Base-by-base conservation (phyloP, 805 yeast species). In the Monosporozyma unispora region DNA sequence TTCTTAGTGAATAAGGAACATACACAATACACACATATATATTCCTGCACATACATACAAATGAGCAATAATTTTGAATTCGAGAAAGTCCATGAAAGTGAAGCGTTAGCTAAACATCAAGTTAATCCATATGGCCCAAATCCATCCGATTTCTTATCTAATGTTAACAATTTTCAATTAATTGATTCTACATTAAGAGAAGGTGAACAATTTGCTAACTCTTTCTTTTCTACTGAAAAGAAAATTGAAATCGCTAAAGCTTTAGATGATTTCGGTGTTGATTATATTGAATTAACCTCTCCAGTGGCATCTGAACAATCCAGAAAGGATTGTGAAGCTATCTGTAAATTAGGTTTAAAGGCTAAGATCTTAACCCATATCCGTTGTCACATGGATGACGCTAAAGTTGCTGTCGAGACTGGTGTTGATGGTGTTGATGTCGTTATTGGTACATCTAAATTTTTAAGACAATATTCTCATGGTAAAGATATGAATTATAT, bases 351-450 rank as follows among this genome's bases (percentile, higher is more conserved):
- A 57, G 98, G 98, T n/a, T 80, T 91, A 67, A 88, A 86, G 73
- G 91, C 97, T 59, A 91, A 93, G 75, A 89, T 91, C 57, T 79
- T 91, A 59, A 91, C 99, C 45, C 98, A 91, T 70, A 93, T 93
- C 58, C 81, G 98, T 70, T 91, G 99, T 72, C 97, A 91, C 73
- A 91, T 91, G 98, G 97, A 91, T 70, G 99, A 91, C 63, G 99
- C 98, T 49, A 78, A 82, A 60, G 87, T 91, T 51, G 99, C 99
- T 5, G 99, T 91, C 44, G 91, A 87, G 64, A 91, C 98, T 38
- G 98, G 99, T 67, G 99, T 93, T 48, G 98, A 93, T 67, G 99
- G 98, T 71, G 98, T 91, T 53, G 97, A 93, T 73, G 96, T 91
- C 49, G 97, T 91, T 52, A 91, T 91, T 70, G 98, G 98, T 55